Evolutionary conservation across 257 asterid genomes (phyloP), one percentile per base, ranked within the genome.

Genomic region (Primulina huaijiensis): DNA sequence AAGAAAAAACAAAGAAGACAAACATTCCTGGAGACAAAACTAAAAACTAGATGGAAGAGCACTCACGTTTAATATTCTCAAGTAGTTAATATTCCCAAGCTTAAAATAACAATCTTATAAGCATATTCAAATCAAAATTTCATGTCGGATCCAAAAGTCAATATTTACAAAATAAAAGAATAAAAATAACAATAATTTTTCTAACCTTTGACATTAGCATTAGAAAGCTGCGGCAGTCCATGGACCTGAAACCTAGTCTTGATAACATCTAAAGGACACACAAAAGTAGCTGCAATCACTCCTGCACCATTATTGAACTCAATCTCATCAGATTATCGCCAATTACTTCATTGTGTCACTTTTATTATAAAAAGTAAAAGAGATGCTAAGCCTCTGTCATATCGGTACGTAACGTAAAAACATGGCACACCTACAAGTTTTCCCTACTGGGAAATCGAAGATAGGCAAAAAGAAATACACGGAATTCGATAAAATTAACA

Each of bases 211-310:
- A 85, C 70, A 73, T 85, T 87, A 75, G 92, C 77, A 77, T 70
- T 82, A 61, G 86, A 70, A 53, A 90, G 83, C 80, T 77, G 85
- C 21, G 95, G 90, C 72, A 88, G 75, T 71, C 99, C 99, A 74
- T 89, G 96, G 71, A 93, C 99, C 81, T 93, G 99, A 71, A 93
- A 75, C 85, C 96, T 86, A 76, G 99, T 93, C 92, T 93, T 93
- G 64, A 93, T 93, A 82, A 93, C 97, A 87, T 93, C 99, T 71
- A 93, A 80, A 56, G 97, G 99, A 76, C 99, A 93, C 52, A 93
- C 96, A 86, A 93, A 93, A 17, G 96, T 84, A 73, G 99, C 99
- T 38, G 97, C 99, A 81, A 93, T 85, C 62, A 91, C 92, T 30
- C 98, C 99, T 93, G 93, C 85, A 72, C 62, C 77, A 75, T 56